A percentile compares a stretch with the other conserved stretches of the same genome.
phyloP scores from a whole-genome alignment of 116 monocot genomes.

The Thalassia testudinum region DNA sequence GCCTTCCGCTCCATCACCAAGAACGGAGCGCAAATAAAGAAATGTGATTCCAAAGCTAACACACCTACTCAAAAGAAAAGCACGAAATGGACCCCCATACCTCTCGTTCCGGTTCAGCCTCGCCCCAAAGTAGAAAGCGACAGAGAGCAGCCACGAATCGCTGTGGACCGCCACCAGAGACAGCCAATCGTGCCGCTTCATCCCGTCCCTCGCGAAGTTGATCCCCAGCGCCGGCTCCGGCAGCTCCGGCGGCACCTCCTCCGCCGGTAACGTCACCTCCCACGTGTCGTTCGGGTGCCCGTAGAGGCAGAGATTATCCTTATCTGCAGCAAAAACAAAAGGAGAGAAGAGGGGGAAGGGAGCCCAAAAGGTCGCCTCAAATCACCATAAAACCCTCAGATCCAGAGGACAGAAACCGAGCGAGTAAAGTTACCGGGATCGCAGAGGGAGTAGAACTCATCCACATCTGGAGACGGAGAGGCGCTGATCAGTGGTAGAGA shows the following conservation, averaged over 20 bases:
- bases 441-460: conserved; percentile 37
- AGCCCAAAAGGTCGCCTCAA: not conserved
- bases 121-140: conserved; percentile 64
- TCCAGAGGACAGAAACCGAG: not conserved
- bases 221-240: conserved; percentile 82
- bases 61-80: not conserved
- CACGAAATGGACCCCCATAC: conserved; percentile 9
- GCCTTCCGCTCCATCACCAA: not conserved
- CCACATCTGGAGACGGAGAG: conserved; percentile 22
- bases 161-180: conserved; percentile 74
- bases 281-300: conserved; percentile 54
- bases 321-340: conserved; percentile 24
- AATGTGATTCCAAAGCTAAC: not conserved
- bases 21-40: not conserved
- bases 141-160: conserved; percentile 71
- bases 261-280: conserved; percentile 71
- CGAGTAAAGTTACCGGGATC: conserved; percentile 27
- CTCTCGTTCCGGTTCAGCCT: conserved; percentile 69
- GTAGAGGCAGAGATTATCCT: conserved; percentile 71
- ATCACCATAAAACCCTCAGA: not conserved
- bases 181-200: conserved; percentile 77
- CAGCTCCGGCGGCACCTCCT: conserved; percentile 84
- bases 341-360: not conserved
- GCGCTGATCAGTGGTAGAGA: conserved; percentile 1
- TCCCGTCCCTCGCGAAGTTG: conserved; percentile 79